A percentile compares a stretch with the other conserved stretches of the same genome.
phyloP scores from a whole-genome alignment of 2,329 filamentous ascomycete species.

The Polychaeton citri region DNA sequence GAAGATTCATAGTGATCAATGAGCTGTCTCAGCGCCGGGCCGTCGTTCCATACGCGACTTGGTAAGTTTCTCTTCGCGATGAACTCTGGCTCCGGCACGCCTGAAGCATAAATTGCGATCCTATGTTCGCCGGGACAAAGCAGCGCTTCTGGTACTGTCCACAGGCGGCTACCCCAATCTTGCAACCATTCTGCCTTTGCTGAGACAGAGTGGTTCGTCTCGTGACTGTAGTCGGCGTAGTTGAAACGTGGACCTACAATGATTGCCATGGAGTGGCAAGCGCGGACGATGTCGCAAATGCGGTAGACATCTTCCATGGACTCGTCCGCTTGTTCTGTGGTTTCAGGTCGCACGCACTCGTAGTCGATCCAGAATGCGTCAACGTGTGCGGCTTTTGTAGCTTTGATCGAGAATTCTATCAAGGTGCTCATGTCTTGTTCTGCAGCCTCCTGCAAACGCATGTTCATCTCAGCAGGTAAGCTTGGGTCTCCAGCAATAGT shows the following conservation, averaged over 20 bases:
- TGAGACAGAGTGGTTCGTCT: constrained; percentile 6
- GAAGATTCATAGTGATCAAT: constrained; percentile 34
- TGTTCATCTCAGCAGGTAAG: not conserved
- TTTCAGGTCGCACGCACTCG: not conserved
- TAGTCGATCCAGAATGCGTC: not conserved
- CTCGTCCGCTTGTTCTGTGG: not conserved
- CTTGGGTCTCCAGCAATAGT: not conserved
- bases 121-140: constrained; percentile 18
- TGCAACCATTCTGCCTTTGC: constrained; percentile 21
- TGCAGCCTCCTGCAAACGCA: not conserved
- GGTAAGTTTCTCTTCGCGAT: constrained; percentile 30
- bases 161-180: constrained; percentile 33
- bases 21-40: constrained; percentile 25
- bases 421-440: not conserved
- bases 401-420: not conserved
- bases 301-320: constrained; percentile 23
- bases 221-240: not conserved
- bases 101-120: constrained; percentile 23
- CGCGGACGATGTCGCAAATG: constrained; percentile 34
- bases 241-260: constrained; percentile 21
- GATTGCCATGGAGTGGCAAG: constrained; percentile 29
- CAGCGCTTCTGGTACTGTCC: constrained; percentile 34
- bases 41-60: constrained; percentile 28
- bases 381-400: not conserved
- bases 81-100: constrained; percentile 9